Conservation (phyloP, 805 yeast species). For the Wickerhamiella azymoides region DNA sequence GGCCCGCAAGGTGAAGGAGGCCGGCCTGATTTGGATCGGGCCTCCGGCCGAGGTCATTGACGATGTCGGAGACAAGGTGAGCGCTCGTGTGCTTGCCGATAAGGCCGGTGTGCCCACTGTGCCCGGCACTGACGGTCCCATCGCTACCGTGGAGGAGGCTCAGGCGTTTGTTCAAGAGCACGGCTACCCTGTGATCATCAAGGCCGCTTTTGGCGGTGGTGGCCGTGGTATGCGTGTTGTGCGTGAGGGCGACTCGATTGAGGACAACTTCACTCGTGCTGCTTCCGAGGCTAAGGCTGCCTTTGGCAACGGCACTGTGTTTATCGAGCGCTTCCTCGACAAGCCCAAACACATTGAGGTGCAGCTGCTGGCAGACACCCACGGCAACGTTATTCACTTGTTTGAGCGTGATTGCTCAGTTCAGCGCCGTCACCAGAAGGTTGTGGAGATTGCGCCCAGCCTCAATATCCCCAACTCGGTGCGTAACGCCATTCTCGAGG, state of each 20-base stretch:
- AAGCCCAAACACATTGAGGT: constrained; percentile 97
- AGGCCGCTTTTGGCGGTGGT: constrained; percentile 99
- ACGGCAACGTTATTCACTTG: constrained; percentile 89
- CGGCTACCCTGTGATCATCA: constrained; percentile 93
- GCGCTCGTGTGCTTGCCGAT: constrained; percentile 79
- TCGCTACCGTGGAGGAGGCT: constrained; percentile 68
- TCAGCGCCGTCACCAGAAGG: constrained; percentile 98
- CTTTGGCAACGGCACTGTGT: constrained; percentile 98
- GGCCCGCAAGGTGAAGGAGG: constrained; percentile 79
- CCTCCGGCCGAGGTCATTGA: constrained; percentile 82
- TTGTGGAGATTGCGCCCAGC: constrained; percentile 97
- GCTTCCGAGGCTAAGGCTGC: constrained; percentile 87
- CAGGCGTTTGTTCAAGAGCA: constrained; percentile 60
- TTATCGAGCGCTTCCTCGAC: constrained; percentile 88
- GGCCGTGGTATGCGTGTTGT: constrained; percentile 99
- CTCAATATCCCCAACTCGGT: constrained; percentile 69
- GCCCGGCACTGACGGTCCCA: constrained; percentile 98
- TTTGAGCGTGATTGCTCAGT: constrained; percentile 99
- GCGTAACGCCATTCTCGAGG: constrained; percentile 83
- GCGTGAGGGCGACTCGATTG: constrained; percentile 85
- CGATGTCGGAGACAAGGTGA: constrained; percentile 91
- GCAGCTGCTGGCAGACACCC: constrained; percentile 82
- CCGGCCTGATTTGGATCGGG: constrained; percentile 93
- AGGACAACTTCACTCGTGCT: constrained; percentile 86
- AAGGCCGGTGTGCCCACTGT: constrained; percentile 79